Base-by-base conservation (phyloP, 1,284 basidiomycete species). In the Volvariella volvacea region DNA sequence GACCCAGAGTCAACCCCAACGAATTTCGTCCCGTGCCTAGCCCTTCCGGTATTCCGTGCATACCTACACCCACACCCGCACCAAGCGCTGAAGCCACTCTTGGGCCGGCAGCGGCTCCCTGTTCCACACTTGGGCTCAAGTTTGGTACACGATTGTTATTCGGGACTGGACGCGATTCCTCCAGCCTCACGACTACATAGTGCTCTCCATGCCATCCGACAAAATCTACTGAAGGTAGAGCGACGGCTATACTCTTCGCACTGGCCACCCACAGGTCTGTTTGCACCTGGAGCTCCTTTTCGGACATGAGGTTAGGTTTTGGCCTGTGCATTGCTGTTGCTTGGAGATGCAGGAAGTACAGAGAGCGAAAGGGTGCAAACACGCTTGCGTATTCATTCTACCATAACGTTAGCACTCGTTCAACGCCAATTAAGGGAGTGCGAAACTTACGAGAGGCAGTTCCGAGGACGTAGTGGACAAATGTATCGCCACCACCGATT, bases 201-300 rank as follows among this genome's bases (percentile, higher is more conserved):
- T 80, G 78, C 57, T 83, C 79, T 22, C 78, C 76, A 57, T 82
- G 76, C 79, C 79, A 83, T 9, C 79, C 80, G 1, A 83, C 57
- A 50, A 81, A 83, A 58, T 83, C 79, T 33, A 83, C 52, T 15
- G 69, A 69, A 1, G 72, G 74, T 1, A 83, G 50, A 19, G 57
- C 55, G 4, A 58, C 55, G 0, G 79, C 78, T 44, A 82, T 66
- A 49, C 65, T 66, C 15, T 71, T 63, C 19, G 73, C 75, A 44
- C 63, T 66, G 2, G 68, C 65, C 22, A 64, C 62, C 78, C 79
- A 81, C n/a, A 68, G 46, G 20, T 76, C 77, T 3, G 73, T 79
- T 53, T 80, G 74, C 14, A 74, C 54, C 44, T 68, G 66, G 50
- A 71, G 75, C 41, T 80, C 77, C 52, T 76, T 79, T 48, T 80